phyloP scores from a whole-genome alignment of 352 stramenopile species.

The Phytophthora fragariae region DNA sequence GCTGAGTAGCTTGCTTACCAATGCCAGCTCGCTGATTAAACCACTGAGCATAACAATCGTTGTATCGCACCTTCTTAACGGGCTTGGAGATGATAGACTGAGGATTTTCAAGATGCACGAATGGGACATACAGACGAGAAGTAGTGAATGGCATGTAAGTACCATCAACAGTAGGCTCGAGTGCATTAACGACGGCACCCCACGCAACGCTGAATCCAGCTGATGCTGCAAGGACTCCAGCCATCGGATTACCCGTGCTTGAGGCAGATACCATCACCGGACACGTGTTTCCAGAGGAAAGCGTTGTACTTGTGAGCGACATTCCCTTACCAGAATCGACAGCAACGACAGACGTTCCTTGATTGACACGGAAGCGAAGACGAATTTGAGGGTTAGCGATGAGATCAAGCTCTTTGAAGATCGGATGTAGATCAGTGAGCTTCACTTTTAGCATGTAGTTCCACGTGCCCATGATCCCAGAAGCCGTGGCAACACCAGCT shows the following conservation, averaged over 20 bases:
- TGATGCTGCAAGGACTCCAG: background rate
- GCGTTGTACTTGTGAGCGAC: constrained; percentile 7
- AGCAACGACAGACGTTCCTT: constrained; percentile 3
- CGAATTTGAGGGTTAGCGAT: background rate
- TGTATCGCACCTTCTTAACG: background rate
- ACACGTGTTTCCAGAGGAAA: background rate
- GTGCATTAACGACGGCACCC: constrained; percentile 4
- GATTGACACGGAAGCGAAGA: constrained; percentile 13
- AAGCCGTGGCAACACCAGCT: background rate
- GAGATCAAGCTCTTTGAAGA: no score
- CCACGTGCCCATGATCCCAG: background rate
- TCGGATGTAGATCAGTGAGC: no score
- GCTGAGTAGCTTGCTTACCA: background rate
- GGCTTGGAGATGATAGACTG: no score
- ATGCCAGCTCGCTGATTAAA: constrained; percentile 12
- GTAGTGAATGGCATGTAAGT: no score
- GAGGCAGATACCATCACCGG: constrained; percentile 2
- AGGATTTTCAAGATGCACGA: no score
- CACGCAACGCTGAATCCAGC: constrained; percentile 2
- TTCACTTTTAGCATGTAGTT: no score
- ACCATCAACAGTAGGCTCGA: background rate
- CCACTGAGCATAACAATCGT: constrained; percentile 16
- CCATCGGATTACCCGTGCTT: background rate
- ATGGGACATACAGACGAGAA: no score
- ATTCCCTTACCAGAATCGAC: background rate